Percentiles rank a stretch among this genome's conserved stretches.
Conservation (phyloP, 225 moss, liverwort and hornwort species). For the Rhytidiadelphus loreus region DNA sequence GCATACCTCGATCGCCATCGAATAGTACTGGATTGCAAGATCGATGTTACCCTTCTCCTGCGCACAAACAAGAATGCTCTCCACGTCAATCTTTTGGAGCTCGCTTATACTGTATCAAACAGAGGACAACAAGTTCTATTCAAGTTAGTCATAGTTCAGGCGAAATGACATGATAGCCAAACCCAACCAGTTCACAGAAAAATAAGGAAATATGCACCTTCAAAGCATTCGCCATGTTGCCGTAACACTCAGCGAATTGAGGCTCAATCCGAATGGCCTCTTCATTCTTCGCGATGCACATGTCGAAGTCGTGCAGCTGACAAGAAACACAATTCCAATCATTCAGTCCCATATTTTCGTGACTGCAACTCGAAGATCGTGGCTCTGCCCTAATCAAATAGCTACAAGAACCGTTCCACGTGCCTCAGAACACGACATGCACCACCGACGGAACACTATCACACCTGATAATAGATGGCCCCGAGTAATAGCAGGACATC, state of each 20-base stretch:
- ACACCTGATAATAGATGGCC: conserved; percentile 97
- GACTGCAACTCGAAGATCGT: not conserved
- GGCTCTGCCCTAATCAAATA: not conserved
- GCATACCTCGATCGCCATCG: conserved; percentile 80
- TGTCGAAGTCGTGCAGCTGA: conserved; percentile 93
- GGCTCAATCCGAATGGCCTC: conserved; percentile 92
- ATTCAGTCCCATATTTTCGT: not conserved
- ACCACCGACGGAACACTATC: not conserved
- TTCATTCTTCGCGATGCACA: conserved; percentile 88
- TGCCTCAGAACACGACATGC: not conserved
- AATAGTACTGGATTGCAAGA: conserved; percentile 90
- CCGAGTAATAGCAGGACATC: conserved; percentile 79
- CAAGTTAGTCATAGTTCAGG: not conserved
- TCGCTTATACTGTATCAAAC: not conserved
- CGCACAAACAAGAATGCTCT: conserved; percentile 4
- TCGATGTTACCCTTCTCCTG: conserved; percentile 99
- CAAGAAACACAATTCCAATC: not conserved
- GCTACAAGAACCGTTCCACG: not conserved
- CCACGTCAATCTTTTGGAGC: not conserved
- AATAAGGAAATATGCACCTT: conserved; percentile 41
- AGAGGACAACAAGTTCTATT: not conserved
- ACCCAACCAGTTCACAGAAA: not conserved
- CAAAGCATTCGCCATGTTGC: conserved; percentile 99
- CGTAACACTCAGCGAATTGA: conserved; percentile 96
- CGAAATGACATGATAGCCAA: not conserved